Percentiles rank a stretch among this genome's conserved stretches.
Evolutionary conservation across 495 filamentous ascomycete species (phyloP).

Genomic region (Aspergillus mulundensis): DNA sequence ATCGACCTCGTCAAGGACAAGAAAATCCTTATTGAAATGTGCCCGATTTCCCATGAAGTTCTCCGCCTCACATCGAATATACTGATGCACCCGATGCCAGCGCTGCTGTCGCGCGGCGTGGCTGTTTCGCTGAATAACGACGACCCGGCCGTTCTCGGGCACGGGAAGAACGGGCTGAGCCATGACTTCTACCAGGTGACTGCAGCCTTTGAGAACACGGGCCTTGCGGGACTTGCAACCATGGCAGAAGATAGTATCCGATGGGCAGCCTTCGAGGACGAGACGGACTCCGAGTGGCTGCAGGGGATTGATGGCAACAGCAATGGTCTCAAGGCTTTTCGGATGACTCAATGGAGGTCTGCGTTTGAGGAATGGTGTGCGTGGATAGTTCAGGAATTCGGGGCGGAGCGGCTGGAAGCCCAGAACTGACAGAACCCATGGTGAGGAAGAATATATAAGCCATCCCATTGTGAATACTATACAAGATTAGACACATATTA

Average conservation of each 20-base stretch:
- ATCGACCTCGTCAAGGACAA: constrained; percentile 12
- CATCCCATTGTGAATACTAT: neutral
- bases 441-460: neutral
- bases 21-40: constrained; percentile 14
- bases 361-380: constrained; percentile 15
- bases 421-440: neutral
- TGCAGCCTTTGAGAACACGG: constrained; percentile 81
- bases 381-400: constrained; percentile 12
- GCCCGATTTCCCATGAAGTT: constrained; percentile 15
- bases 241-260: constrained; percentile 16
- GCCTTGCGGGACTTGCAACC: constrained; percentile 41
- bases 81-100: constrained; percentile 15
- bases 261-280: constrained; percentile 16
- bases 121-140: constrained; percentile 73
- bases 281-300: constrained; percentile 6
- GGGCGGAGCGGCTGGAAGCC: neutral
- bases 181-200: constrained; percentile 93
- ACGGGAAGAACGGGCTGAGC: constrained; percentile 70
- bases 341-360: constrained; percentile 7
- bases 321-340: neutral
- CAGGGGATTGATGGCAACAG: neutral
- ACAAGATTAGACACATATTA: no score
- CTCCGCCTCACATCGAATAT: constrained; percentile 13
- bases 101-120: constrained; percentile 16
- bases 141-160: constrained; percentile 79